A percentile compares a stretch with the other conserved stretches of the same genome.
phyloP scores from a whole-genome alignment of 768 basidiomycete species.

The Nidularia pulvinata region DNA sequence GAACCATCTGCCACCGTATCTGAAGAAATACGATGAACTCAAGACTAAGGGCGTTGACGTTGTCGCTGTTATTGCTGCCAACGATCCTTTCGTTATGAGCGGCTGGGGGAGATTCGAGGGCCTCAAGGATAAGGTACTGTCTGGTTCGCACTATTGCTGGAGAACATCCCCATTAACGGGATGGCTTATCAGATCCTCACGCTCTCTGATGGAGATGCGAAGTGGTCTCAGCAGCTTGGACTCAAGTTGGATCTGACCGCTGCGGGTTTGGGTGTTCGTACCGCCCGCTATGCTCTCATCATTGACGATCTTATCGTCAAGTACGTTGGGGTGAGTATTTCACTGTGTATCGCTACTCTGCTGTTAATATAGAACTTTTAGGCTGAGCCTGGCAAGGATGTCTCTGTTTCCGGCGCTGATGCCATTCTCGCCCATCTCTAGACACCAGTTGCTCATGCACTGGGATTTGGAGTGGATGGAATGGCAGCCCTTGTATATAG shows the following conservation, averaged over 20 bases:
- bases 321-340: slow-evolving; percentile 51
- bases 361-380: slow-evolving; percentile 12
- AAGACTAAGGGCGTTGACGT: slow-evolving; percentile 76
- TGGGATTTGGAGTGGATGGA: too few species aligned
- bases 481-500: too few species aligned
- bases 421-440: slow-evolving; percentile 50
- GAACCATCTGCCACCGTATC: slow-evolving; percentile 64
- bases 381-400: slow-evolving; percentile 49
- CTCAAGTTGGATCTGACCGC: slow-evolving; percentile 51
- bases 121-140: slow-evolving; percentile 63
- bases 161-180: neutral
- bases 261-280: slow-evolving; percentile 55
- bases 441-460: too few species aligned
- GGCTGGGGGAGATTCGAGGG: slow-evolving; percentile 61
- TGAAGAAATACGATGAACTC: slow-evolving; percentile 71
- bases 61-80: slow-evolving; percentile 74
- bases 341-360: neutral
- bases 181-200: slow-evolving; percentile 50
- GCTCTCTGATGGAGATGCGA: slow-evolving; percentile 52
- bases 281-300: slow-evolving; percentile 61
- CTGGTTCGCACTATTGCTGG: neutral
- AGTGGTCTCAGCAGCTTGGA: slow-evolving; percentile 57
- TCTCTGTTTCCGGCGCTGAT: slow-evolving; percentile 58
- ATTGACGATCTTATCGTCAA: slow-evolving; percentile 72
- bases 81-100: slow-evolving; percentile 78